These are phyloP conservation scores for Blastobotrys persicus DNA, from an alignment of 1,139 yeast species.

Conservation along the genomic window DNA sequence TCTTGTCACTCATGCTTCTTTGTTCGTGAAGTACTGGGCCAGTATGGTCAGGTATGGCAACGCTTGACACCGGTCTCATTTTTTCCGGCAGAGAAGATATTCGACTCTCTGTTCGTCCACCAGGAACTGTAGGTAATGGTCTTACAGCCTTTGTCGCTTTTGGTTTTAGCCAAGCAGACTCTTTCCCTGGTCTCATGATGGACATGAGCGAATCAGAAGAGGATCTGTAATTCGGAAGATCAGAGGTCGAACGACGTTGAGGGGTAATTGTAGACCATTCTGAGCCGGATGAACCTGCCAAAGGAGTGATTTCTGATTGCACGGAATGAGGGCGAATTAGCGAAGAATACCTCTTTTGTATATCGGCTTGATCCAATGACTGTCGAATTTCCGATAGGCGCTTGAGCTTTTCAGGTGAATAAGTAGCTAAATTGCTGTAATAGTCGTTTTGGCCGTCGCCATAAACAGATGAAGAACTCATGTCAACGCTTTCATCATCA, in stretches of 20 bases:
- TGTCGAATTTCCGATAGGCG: constrained; percentile 18
- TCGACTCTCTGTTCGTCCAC: constrained; percentile 7
- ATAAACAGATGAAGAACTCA: neutral
- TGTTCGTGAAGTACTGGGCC: constrained; percentile 14
- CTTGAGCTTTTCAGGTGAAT: constrained; percentile 10
- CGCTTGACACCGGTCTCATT: constrained; percentile 2
- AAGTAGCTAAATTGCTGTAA: neutral
- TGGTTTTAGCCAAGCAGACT: constrained; percentile 21
- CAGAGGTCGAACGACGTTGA: constrained; percentile 19
- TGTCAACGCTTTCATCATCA: constrained; percentile 9
- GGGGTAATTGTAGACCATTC: neutral
- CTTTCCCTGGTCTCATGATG: constrained; percentile 23
- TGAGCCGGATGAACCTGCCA: neutral
- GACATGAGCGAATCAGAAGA: constrained; percentile 24
- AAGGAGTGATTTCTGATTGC: constrained; percentile 1
- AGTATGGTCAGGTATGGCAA: constrained; percentile 7
- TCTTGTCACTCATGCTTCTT: constrained; percentile 26
- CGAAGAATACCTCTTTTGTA: constrained; percentile 19
- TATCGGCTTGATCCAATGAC: constrained; percentile 20
- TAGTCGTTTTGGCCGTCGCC: neutral
- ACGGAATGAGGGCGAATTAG: constrained; percentile 14
- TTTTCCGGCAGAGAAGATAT: constrained; percentile 13
- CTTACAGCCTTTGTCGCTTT: constrained; percentile 7
- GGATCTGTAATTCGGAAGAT: constrained; percentile 12
- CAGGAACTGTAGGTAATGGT: constrained; percentile 8